Conservation (phyloP, 1,284 basidiomycete genomes). For the Takashimella tepidaria region DNA sequence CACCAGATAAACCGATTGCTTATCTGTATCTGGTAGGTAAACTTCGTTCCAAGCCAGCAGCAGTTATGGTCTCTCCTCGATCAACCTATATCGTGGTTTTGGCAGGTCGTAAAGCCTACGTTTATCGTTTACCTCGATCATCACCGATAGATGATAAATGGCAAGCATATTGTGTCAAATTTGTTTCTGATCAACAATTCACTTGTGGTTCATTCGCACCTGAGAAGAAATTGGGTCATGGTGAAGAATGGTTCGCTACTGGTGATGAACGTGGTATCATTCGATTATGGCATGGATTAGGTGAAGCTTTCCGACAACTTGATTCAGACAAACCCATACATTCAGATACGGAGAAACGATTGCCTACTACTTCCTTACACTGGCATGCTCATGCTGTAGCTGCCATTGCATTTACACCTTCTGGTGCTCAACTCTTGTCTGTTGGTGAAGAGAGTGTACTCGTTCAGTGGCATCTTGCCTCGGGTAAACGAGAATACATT, state of each 20-base stretch:
- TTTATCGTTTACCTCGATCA: conserved; percentile 55
- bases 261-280: conserved; percentile 83
- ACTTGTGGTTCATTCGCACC: conserved; percentile 88
- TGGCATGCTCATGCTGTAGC: conserved; percentile 98
- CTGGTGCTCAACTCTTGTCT: conserved; percentile 87
- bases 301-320: conserved; percentile 52
- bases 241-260: conserved; percentile 88
- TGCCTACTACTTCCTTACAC: conserved; percentile 78
- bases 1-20: conserved; percentile 11
- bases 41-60: conserved; percentile 25
- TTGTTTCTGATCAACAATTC: conserved; percentile 57
- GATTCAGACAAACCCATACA: conserved; percentile 18
- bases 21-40: conserved; percentile 25
- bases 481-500: conserved; percentile 81
- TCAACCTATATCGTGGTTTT: conserved; percentile 71
- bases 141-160: conserved; percentile 19
- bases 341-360: conserved; percentile 31
- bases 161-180: conserved; percentile 64
- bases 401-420: conserved; percentile 78
- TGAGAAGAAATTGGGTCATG: conserved; percentile 32
- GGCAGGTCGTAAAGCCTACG: conserved; percentile 75
- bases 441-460: conserved; percentile 95
- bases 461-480: conserved; percentile 90
- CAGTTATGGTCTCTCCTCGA: conserved; percentile 64
- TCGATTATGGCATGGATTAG: conserved; percentile 86